Evolutionary conservation across 768 basidiomycete genomes (phyloP), one percentile per base, ranked within the genome.

Genomic region (Boletus reticuloceps): DNA sequence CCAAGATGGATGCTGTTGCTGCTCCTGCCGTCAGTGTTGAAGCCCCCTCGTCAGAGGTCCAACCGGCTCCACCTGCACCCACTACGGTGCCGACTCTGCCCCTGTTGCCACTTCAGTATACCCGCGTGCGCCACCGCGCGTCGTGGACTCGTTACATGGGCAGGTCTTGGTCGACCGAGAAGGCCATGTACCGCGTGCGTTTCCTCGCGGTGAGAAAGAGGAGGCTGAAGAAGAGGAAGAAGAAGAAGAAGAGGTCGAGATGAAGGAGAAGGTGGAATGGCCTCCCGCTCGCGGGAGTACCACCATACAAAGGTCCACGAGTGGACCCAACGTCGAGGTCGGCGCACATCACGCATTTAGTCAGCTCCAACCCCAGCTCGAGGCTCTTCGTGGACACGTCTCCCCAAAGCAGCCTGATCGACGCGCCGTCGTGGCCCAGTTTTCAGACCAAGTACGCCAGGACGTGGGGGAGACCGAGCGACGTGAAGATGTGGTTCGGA

Each of bases 81-180:
- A 22, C 2, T 38, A 19, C 20, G 3, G 31, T 3, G 3, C 5
- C 0, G 39, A 43, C 5, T 27, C 5, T 41, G 0, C 29, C 20
- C 19, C 49, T 12, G 29, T 52, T 25, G 7, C 40, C n/a, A 2
- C 36, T 10, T 7, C 51, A 9, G 31, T 38, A 22, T 32, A 51
- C 20, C 42, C 53, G 9, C 61, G 55, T n/a, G 63, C 59, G 8
- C 67, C 68, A 3, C 67, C 68, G 2, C 67, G 60, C 10, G 3
- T 65, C 9, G 65, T 60, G 19, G 36, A 67, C 5, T 58, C 55
- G 4, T 5, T 69, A 3, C 53, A 43, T 4, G 60, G 67, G 0
- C 54, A 56, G 38, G 59, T 63, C 3, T 43, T 69, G 41, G 68
- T 65, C 7, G 58, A 65, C 41, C 54, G 42, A 47, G 55, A 43